phyloP scores from a whole-genome alignment of 2,329 filamentous ascomycete species.

The Claviceps fusiformis region DNA sequence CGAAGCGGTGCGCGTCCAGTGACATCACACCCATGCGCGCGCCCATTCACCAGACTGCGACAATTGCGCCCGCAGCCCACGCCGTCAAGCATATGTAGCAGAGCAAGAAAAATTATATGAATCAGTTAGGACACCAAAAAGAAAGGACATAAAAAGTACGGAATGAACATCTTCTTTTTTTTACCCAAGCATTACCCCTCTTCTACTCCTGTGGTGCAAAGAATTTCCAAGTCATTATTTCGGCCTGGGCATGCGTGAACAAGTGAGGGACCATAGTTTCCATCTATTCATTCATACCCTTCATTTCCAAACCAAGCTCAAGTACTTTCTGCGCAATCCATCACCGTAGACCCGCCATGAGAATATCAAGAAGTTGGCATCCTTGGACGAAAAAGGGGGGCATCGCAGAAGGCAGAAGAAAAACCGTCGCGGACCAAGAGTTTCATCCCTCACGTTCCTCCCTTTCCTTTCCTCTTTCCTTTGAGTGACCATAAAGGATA shows the following conservation, averaged over 20 bases:
- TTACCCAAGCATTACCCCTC: constrained; percentile 20
- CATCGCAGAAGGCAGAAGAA: not conserved
- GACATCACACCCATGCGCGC: not conserved
- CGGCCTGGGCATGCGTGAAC: constrained; percentile 10
- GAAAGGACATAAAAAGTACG: too few species aligned
- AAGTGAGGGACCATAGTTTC: constrained; percentile 13
- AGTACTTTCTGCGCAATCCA: not conserved
- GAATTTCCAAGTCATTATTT: constrained; percentile 17
- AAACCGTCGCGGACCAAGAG: not conserved
- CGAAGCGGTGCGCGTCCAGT: not conserved
- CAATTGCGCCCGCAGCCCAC: too few species aligned
- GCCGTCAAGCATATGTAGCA: too few species aligned
- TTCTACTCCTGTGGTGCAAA: constrained; percentile 24
- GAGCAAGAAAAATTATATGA: too few species aligned
- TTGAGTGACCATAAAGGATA: not conserved
- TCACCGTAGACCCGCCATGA: not conserved
- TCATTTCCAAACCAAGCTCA: constrained; percentile 2
- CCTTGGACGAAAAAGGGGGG: not conserved
- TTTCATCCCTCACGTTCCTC: not conserved
- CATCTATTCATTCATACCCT: constrained; percentile 9
- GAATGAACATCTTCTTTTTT: too few species aligned
- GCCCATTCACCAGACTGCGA: too few species aligned
- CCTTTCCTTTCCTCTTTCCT: not conserved
- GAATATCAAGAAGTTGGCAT: not conserved
- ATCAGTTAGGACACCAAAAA: too few species aligned